A percentile compares a stretch with the other conserved stretches of the same genome.
These are phyloP conservation scores for Carex littledalei DNA, from an alignment of 176 grass and related monocot genomes.

Conservation along the genomic window DNA sequence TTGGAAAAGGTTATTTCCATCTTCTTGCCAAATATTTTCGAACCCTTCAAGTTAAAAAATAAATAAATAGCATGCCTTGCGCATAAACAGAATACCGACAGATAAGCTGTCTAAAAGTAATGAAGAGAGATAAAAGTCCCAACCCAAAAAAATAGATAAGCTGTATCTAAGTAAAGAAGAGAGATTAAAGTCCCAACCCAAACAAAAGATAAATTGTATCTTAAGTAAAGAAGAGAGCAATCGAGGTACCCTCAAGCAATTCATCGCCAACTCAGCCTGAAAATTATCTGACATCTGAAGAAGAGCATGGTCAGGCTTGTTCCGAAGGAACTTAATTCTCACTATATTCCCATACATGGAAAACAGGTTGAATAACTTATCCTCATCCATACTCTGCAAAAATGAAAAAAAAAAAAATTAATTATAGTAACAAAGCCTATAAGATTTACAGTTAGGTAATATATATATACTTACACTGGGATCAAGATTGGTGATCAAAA, in stretches of 20 bases:
- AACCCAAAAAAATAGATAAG: too few species aligned
- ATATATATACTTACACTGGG: conserved; percentile 71
- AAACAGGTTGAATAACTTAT: conserved; percentile 95
- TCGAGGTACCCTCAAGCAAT: conserved; percentile 65
- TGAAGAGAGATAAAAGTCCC: too few species aligned
- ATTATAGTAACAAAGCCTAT: not conserved
- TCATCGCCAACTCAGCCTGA: conserved; percentile 87
- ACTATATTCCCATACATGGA: conserved; percentile 96
- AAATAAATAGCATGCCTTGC: not conserved
- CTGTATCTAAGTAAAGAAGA: too few species aligned
- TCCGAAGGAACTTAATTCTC: conserved; percentile 80
- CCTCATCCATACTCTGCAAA: conserved; percentile 84
- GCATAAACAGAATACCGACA: not conserved
- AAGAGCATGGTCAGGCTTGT: conserved; percentile 94
- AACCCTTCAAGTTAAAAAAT: conserved; percentile 35
- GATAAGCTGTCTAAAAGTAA: too few species aligned
- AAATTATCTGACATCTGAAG: conserved; percentile 96
- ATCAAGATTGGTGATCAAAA: conserved; percentile 95
- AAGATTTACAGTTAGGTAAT: conserved; percentile 7
- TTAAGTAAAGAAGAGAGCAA: not conserved
- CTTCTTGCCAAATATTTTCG: conserved; percentile 67
- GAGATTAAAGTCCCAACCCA: not conserved
- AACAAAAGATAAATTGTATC: not conserved
- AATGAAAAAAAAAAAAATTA: conserved; percentile 4
- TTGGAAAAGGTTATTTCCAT: conserved; percentile 89